Conservation (phyloP, 2,329 filamentous ascomycete species). For the Cladosporium sp. region DNA sequence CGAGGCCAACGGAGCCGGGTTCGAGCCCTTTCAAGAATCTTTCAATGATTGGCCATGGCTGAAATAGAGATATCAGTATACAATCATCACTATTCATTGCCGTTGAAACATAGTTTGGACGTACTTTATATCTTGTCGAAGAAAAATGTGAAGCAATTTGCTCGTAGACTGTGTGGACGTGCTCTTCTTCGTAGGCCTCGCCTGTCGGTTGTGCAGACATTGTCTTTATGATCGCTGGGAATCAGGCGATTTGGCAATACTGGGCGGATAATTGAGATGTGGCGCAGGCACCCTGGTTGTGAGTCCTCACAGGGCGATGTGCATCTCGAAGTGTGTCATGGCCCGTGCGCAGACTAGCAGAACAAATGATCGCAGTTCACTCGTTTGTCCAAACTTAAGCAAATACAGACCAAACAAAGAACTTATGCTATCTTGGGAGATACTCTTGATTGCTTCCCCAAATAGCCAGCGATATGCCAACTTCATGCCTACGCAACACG, state of each 20-base stretch:
- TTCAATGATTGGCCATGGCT: conserved; percentile 91
- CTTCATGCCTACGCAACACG: background rate
- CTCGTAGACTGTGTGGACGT: conserved; percentile 92
- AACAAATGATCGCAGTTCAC: background rate
- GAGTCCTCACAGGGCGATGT: background rate
- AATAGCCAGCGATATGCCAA: background rate
- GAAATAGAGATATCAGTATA: background rate
- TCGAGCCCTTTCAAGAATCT: conserved; percentile 68
- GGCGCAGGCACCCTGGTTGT: background rate
- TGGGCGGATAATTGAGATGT: background rate
- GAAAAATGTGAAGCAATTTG: conserved; percentile 84
- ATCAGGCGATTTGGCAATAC: background rate
- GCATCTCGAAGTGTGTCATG: background rate
- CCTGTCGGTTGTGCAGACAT: background rate
- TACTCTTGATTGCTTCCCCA: background rate
- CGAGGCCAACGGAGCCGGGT: conserved; percentile 77
- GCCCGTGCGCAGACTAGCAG: background rate
- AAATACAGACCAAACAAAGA: background rate
- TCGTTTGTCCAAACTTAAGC: background rate
- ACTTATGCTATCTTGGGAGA: background rate
- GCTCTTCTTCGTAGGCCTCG: conserved; percentile 71
- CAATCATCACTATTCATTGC: background rate
- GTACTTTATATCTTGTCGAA: conserved; percentile 70
- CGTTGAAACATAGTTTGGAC: conserved; percentile 17
- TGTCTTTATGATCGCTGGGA: too few species aligned